A percentile compares a stretch with the other conserved stretches of the same genome.
Evolutionary conservation across 2,329 filamentous ascomycete genomes (phyloP).

Genomic region (Colletotrichum horii): DNA sequence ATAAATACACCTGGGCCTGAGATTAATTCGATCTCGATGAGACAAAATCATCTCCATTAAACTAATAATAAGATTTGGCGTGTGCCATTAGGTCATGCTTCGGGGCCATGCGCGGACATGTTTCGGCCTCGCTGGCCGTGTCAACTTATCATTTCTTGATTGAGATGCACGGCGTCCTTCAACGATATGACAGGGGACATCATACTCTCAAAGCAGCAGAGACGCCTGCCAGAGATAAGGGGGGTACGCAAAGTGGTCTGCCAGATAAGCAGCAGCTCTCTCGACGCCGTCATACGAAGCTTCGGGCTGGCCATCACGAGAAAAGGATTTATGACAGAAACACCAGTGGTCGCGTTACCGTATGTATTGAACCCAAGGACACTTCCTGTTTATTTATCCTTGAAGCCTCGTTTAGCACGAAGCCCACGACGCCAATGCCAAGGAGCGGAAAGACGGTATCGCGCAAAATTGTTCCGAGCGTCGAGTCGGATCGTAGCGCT

Average conservation of each 20-base stretch:
- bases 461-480: neutral
- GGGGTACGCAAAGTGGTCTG: neutral
- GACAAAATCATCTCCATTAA: neutral
- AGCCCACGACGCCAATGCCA: fast-evolving
- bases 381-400: neutral
- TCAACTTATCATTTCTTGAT: neutral
- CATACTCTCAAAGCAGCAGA: neutral
- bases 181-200: neutral
- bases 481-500: neutral
- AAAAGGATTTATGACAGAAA: neutral
- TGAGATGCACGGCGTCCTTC: no score
- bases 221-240: neutral
- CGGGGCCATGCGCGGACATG: neutral
- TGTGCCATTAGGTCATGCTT: neutral
- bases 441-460: neutral
- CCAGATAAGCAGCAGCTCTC: neutral
- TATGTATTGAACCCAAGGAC: neutral
- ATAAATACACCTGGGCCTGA: neutral
- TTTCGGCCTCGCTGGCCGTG: fast-evolving
- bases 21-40: fast-evolving
- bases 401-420: neutral
- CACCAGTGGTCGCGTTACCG: neutral
- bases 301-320: neutral
- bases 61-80: no score
- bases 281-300: neutral